phyloP scores from a whole-genome alignment of 2,329 filamentous ascomycete genomes.

The Claviceps digitariae region DNA sequence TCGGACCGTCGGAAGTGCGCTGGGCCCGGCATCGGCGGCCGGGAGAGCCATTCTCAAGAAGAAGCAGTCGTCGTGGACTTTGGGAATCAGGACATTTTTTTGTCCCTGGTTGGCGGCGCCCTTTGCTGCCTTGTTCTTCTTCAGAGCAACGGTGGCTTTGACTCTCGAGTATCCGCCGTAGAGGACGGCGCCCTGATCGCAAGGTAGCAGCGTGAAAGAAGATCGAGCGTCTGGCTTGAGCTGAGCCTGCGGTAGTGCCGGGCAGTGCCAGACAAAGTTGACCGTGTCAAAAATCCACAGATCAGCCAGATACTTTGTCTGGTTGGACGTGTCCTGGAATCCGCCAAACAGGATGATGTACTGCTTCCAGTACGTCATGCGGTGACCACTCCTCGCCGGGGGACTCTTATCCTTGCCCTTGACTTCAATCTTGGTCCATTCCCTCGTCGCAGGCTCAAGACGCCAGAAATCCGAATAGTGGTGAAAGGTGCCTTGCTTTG shows the following conservation, averaged over 20 bases:
- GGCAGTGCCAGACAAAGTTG: conserved; percentile 73
- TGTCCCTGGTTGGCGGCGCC: conserved; percentile 48
- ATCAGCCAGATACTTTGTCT: conserved; percentile 87
- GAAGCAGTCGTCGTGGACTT: conserved; percentile 93
- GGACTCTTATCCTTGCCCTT: conserved; percentile 66
- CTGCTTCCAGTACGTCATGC: conserved; percentile 95
- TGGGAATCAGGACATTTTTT: conserved; percentile 65
- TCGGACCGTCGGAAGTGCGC: conserved; percentile 56
- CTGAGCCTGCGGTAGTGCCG: conserved; percentile 60
- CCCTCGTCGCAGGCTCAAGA: conserved; percentile 66
- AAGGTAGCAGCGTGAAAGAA: conserved; percentile 82
- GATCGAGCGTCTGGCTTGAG: conserved; percentile 84
- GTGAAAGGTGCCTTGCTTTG: conserved; percentile 96
- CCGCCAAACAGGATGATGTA: conserved; percentile 93
- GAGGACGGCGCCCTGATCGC: conserved; percentile 77
- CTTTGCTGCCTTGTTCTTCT: conserved; percentile 35
- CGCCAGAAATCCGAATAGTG: conserved; percentile 99
- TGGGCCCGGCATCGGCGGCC: conserved; percentile 48
- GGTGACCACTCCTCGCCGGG: conserved; percentile 76
- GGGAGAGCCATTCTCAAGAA: conserved; percentile 72
- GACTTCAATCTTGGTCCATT: conserved; percentile 82
- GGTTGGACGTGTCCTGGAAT: conserved; percentile 92
- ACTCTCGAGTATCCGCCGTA: conserved; percentile 91
- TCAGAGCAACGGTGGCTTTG: conserved; percentile 55
- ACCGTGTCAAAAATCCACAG: conserved; percentile 92